Conservation (phyloP, 1,284 basidiomycete genomes). For the Fistulina hepatica region DNA sequence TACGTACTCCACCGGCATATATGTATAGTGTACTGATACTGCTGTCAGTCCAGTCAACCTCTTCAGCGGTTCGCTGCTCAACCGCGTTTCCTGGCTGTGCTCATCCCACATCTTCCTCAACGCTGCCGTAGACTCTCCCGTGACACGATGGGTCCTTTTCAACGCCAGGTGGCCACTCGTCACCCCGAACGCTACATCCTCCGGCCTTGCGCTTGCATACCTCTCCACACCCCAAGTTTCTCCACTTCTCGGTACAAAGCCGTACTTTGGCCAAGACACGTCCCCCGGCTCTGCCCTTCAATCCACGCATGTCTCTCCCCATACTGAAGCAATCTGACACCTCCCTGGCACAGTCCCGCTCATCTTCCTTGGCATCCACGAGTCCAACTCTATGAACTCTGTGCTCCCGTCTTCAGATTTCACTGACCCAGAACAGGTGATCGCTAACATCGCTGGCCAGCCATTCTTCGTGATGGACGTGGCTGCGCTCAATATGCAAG, state of each 20-base stretch:
- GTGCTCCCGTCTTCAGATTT: conserved; percentile 57
- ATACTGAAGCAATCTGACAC: conserved; percentile 56
- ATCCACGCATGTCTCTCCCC: conserved; percentile 29
- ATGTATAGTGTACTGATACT: no score
- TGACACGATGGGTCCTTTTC: conserved; percentile 68
- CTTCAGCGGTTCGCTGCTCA: conserved; percentile 71
- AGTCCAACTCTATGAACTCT: conserved; percentile 34
- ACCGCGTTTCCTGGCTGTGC: conserved; percentile 80
- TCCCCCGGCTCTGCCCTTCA: conserved; percentile 33
- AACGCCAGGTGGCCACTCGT: conserved; percentile 56
- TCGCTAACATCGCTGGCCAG: conserved; percentile 38
- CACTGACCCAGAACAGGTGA: conserved; percentile 32
- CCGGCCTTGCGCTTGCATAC: conserved; percentile 32
- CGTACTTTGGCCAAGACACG: conserved; percentile 59
- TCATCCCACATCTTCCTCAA: conserved; percentile 64
- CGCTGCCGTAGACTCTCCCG: conserved; percentile 43
- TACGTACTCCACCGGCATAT: no score
- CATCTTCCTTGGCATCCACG: conserved; percentile 67
- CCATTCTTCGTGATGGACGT: conserved; percentile 23
- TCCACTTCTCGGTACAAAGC: conserved; percentile 36
- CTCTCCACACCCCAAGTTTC: conserved; percentile 46
- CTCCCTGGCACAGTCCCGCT: conserved; percentile 38
- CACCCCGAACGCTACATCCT: conserved; percentile 20
- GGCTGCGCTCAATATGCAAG: conserved; percentile 34
- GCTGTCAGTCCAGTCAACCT: conserved; percentile 38